Conservation (phyloP, 1,139 yeast genomes). For the Suhomyces bolitotheri region DNA sequence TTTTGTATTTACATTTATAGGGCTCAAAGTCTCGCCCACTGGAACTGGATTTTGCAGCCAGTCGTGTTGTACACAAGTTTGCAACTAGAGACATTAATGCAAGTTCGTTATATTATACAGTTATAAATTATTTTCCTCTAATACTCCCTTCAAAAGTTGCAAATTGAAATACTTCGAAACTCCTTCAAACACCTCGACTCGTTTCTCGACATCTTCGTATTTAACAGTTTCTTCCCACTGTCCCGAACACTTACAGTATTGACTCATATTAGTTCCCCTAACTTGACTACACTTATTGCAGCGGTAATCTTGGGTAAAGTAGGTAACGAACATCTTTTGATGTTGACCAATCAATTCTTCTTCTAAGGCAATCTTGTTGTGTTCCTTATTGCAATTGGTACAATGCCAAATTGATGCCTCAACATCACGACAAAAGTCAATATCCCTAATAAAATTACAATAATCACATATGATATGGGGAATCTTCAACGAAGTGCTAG, state of each 20-base stretch:
- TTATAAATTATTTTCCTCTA: constrained; percentile 31
- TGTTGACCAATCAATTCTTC: constrained; percentile 73
- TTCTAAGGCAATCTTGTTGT: constrained; percentile 71
- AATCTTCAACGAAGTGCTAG: constrained; percentile 67
- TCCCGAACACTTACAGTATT: constrained; percentile 87
- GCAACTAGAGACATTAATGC: too few species aligned
- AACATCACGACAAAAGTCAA: constrained; percentile 79
- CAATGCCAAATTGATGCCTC: constrained; percentile 62
- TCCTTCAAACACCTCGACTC: constrained; percentile 52
- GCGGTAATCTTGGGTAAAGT: constrained; percentile 74
- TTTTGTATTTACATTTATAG: too few species aligned
- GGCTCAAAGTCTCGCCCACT: too few species aligned
- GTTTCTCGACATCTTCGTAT: constrained; percentile 44
- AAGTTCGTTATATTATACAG: too few species aligned
- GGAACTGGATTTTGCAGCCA: too few species aligned
- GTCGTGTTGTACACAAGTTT: too few species aligned
- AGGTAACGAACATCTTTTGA: constrained; percentile 55
- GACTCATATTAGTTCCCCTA: constrained; percentile 68
- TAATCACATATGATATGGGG: constrained; percentile 75
- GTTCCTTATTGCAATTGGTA: constrained; percentile 61
- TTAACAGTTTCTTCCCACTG: constrained; percentile 66
- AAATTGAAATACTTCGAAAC: constrained; percentile 65
- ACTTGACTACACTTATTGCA: constrained; percentile 76
- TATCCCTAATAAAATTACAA: constrained; percentile 72
- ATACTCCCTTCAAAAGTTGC: constrained; percentile 52